Evolutionary conservation across 2,329 filamentous ascomycete species (phyloP).

Genomic region (Aspergillus sp.): DNA sequence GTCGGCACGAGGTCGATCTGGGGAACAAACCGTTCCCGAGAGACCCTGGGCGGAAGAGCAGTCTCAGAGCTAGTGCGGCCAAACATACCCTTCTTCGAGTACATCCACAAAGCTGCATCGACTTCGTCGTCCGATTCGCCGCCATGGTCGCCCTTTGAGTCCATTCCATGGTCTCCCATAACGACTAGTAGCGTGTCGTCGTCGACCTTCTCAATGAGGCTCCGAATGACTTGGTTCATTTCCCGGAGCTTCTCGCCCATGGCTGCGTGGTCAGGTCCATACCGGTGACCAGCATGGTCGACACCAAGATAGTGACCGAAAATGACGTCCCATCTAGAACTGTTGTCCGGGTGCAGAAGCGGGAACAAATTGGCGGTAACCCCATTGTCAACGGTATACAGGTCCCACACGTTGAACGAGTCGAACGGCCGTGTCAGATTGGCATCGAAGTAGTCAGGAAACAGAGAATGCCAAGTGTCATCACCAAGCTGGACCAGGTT

Average conservation of each 20-base stretch:
- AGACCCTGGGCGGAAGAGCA: constrained; percentile 53
- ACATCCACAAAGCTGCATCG: constrained; percentile 96
- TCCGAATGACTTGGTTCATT: constrained; percentile 75
- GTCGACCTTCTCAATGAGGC: constrained; percentile 66
- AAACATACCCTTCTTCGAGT: constrained; percentile 80
- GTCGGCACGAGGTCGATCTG: constrained; percentile 97
- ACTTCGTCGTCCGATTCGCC: constrained; percentile 96
- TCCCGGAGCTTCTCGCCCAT: constrained; percentile 87
- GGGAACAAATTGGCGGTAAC: constrained; percentile 81
- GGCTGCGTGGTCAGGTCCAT: constrained; percentile 84
- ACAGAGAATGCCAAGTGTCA: constrained; percentile 91
- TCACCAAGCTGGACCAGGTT: constrained; percentile 91
- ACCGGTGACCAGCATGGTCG: constrained; percentile 93
- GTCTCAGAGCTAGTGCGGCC: constrained; percentile 63
- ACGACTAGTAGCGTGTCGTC: constrained; percentile 83
- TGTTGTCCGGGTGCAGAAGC: constrained; percentile 59
- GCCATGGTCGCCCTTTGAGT: constrained; percentile 93
- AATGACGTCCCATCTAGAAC: constrained; percentile 80
- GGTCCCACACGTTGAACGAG: constrained; percentile 96
- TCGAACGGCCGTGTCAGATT: constrained; percentile 85
- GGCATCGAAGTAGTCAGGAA: constrained; percentile 85
- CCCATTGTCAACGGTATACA: constrained; percentile 94
- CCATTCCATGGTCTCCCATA: constrained; percentile 99
- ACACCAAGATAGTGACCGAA: constrained; percentile 92
- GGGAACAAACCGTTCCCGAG: constrained; percentile 64